Base-by-base conservation (phyloP, 331 rosid genomes). In the Acacia pycnantha region DNA sequence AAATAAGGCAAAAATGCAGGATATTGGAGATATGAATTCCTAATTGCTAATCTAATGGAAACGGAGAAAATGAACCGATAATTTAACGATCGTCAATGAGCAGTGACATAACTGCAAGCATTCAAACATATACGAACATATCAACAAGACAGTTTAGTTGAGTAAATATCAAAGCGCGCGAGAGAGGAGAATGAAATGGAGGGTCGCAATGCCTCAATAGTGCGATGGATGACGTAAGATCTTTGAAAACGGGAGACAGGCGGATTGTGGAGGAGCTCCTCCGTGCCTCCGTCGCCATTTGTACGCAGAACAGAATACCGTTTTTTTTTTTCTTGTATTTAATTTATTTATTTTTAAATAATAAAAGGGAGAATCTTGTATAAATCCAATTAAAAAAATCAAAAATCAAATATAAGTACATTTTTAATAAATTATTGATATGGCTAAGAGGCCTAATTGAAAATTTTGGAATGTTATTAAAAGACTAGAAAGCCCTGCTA, bases 221-320 rank as follows among this genome's bases (percentile, higher is more conserved):
- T 16, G 58, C 47, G 22, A 47, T 77, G 59, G 29, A 44, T 15
- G 69, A 43, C 29, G 33, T 18, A 47, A 86, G 84, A 82, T 77
- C 72, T 80, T 64, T 74, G 59, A 43, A 59, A 76, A 43, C 50
- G 54, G 65, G 72, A 33, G 70, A 65, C 43, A 43, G 80, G 64
- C 21, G 53, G 69, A 18, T 59, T 40, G 71, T 64, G 79, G 77
- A 70, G 79, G 70, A 79, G 82, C 83, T 77, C 73, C 81, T 47
- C 73, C 73, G 33, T 12, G 64, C 31, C 73, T 73, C 78, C 85
- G 19, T 48, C 73, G 61, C 77, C 84, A 77, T 79, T 83, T 47
- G 64, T 53, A 29, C 46, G 27, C 33, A 1, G 33, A 59, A 11
- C 37, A 43, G 18, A 15, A 70, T 77, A 81, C 85, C 85, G 81